These are phyloP conservation scores for Coemansia sp. DNA, from an alignment of 192 early-diverging fungal species.

Conservation along the genomic window DNA sequence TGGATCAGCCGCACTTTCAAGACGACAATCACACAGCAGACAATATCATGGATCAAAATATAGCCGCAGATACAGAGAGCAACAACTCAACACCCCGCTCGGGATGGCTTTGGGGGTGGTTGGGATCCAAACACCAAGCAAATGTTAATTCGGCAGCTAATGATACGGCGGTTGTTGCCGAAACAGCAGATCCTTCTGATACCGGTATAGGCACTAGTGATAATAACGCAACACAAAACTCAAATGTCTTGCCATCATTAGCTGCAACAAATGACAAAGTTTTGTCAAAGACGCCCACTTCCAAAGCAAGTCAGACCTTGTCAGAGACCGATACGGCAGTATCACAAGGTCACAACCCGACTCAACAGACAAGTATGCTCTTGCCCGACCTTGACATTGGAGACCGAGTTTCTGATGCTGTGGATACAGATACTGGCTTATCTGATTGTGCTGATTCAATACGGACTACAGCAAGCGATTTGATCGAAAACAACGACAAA, in stretches of 20 bases:
- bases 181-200: not conserved
- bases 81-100: not conserved
- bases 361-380: conserved; percentile 9
- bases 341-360: conserved; percentile 5
- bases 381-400: conserved; percentile 22
- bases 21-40: not conserved
- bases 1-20: not conserved
- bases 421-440: too few relatives aligned
- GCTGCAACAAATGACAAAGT: not conserved
- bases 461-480: not conserved
- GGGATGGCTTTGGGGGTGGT: conserved; percentile 10
- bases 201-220: not conserved
- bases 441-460: not conserved
- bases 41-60: not conserved
- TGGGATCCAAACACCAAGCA: conserved; percentile 1
- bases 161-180: not conserved
- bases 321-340: not conserved
- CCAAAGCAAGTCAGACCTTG: not conserved
- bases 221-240: not conserved
- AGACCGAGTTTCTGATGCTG: not conserved
- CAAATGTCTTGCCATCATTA: not conserved
- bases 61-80: not conserved
- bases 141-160: not conserved
- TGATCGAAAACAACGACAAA: not conserved
- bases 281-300: not conserved